Evolutionary conservation across 306 rosid species (phyloP).

Genomic region (Dalbergia oliveri): DNA sequence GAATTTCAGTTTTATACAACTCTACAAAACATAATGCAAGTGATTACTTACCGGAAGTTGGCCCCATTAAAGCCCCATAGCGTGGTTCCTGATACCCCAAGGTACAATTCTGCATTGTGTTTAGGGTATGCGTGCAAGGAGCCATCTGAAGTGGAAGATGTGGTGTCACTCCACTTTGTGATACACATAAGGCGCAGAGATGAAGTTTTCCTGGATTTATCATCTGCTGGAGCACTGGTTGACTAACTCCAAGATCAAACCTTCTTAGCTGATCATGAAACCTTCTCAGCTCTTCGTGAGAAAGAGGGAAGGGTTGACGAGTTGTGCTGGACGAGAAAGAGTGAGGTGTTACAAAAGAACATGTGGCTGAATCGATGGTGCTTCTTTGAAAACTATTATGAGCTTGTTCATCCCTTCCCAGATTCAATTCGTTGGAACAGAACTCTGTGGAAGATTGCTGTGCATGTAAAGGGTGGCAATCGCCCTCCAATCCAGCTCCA

Average conservation of each 20-base stretch:
- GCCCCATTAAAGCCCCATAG: conserved; percentile 16
- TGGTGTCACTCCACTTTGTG: conserved; percentile 34
- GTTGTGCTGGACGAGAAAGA: conserved; percentile 29
- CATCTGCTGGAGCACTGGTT: conserved; percentile 40
- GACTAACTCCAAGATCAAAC: conserved; percentile 39
- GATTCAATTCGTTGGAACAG: conserved; percentile 37
- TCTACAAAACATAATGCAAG: conserved; percentile 3
- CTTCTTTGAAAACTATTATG: conserved; percentile 28
- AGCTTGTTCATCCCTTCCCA: conserved; percentile 39
- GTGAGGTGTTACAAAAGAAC: conserved; percentile 29
- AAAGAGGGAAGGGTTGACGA: conserved; percentile 34
- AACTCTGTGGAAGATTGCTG: conserved; percentile 30
- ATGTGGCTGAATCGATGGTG: conserved; percentile 24
- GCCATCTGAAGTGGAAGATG: conserved; percentile 42
- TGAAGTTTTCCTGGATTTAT: conserved; percentile 26
- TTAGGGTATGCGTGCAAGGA: conserved; percentile 42
- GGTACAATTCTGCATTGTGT: conserved; percentile 39
- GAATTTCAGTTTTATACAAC: conserved; percentile 27
- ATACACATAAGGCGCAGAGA: conserved; percentile 12
- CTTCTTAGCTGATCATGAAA: conserved; percentile 41
- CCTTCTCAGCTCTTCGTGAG: conserved; percentile 37
- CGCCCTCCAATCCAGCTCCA: conserved; percentile 31
- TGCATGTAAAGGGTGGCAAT: conserved; percentile 30
- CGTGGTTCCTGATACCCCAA: conserved; percentile 40
- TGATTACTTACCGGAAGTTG: conserved; percentile 46